Evolutionary conservation across 768 basidiomycete species (phyloP).

Genomic region (Mycena leptocephala): DNA sequence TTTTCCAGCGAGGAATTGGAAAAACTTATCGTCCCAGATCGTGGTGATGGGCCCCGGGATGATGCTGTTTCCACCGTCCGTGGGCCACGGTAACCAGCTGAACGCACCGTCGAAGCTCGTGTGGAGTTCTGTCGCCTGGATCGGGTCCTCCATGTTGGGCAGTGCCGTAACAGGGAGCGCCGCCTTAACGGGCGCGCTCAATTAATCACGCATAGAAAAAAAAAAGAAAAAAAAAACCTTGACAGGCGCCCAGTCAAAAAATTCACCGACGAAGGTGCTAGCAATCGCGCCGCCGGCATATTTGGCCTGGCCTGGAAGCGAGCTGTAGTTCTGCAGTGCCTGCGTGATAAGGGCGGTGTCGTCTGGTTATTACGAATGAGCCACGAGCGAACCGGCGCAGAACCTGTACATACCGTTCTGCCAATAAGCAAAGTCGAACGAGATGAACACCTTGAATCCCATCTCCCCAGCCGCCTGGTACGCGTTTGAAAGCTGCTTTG

Average conservation of each 20-base stretch:
- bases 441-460: slow-evolving; percentile 54
- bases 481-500: slow-evolving; percentile 51
- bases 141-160: slow-evolving; percentile 44
- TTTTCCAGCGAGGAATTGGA: slow-evolving; percentile 16
- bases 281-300: slow-evolving; percentile 55
- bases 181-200: too few relatives aligned
- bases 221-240: too few relatives aligned
- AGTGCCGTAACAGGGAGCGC: slow-evolving; percentile 40
- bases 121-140: slow-evolving; percentile 29
- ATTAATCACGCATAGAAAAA: too few relatives aligned
- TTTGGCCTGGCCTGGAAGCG: slow-evolving; percentile 55
- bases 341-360: slow-evolving; percentile 48
- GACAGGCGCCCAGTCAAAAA: slow-evolving; percentile 53
- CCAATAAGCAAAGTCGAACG: slow-evolving; percentile 52
- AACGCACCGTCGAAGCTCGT: slow-evolving; percentile 46
- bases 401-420: slow-evolving; percentile 38
- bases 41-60: slow-evolving; percentile 18
- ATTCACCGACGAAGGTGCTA: slow-evolving; percentile 62
- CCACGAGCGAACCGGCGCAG: not conserved
- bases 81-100: slow-evolving; percentile 48
- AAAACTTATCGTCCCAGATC: slow-evolving; percentile 10
- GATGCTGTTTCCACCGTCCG: slow-evolving; percentile 29
- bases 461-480: slow-evolving; percentile 50
- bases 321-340: slow-evolving; percentile 53
- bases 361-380: slow-evolving; percentile 6